Percentiles rank a stretch among this genome's conserved stretches.
Conservation (phyloP, 1,139 yeast species). For the Yamadazyma diddensiae region DNA sequence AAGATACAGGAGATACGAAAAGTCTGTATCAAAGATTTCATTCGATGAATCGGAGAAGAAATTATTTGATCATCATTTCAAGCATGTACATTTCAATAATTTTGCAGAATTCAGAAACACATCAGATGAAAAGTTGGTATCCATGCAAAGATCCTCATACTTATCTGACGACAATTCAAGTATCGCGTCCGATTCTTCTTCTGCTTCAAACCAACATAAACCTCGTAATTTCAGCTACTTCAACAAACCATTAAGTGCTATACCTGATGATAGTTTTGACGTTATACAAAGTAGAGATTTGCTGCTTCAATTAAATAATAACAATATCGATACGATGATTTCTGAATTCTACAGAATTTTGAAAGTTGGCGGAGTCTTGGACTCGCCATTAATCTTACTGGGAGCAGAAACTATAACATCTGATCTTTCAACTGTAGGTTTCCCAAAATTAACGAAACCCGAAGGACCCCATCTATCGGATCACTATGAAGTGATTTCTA, state of each 20-base stretch:
- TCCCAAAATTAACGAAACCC: slow-evolving; percentile 16
- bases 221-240: slow-evolving; percentile 40
- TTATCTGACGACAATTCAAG: slow-evolving; percentile 18
- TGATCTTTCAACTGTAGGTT: slow-evolving; percentile 14
- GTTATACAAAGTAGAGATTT: slow-evolving; percentile 38
- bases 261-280: slow-evolving; percentile 32
- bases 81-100: slow-evolving; percentile 25
- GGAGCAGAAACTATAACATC: slow-evolving; percentile 19
- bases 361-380: slow-evolving; percentile 35
- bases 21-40: slow-evolving; percentile 14
- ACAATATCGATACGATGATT: slow-evolving; percentile 25
- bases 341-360: slow-evolving; percentile 36
- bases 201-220: slow-evolving; percentile 20
- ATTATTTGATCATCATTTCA: slow-evolving; percentile 24
- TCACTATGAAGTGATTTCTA: slow-evolving; percentile 25
- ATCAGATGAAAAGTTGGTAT: slow-evolving; percentile 27
- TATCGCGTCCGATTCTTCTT: slow-evolving; percentile 18
- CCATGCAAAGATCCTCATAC: slow-evolving; percentile 19
- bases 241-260: slow-evolving; percentile 25
- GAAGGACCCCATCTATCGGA: slow-evolving; percentile 18
- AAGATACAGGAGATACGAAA: slow-evolving; percentile 15
- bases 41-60: slow-evolving; percentile 26
- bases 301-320: slow-evolving; percentile 26
- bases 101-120: slow-evolving; percentile 23
- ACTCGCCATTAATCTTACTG: slow-evolving; percentile 28